phyloP scores from a whole-genome alignment of 768 basidiomycete genomes.

The Mycena polygramma region DNA sequence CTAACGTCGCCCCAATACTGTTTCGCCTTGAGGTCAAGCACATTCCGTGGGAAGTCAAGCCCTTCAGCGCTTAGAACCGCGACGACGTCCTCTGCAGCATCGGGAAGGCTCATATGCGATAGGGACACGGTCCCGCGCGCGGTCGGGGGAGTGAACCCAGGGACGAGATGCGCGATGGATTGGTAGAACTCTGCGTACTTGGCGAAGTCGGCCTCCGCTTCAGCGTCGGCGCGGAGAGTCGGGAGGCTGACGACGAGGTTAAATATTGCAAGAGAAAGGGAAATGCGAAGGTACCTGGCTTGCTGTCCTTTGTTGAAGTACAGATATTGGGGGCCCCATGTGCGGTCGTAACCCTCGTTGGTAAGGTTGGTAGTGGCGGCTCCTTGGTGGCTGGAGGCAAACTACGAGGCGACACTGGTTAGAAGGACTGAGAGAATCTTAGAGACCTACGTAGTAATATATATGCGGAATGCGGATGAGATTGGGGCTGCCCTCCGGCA shows the following conservation, averaged over 20 bases:
- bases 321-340: slow-evolving; percentile 26
- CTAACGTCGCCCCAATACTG: slow-evolving; percentile 29
- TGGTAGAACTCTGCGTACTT: slow-evolving; percentile 26
- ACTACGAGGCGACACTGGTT: not conserved
- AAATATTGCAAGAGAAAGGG: not conserved
- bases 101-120: slow-evolving; percentile 7
- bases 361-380: slow-evolving; percentile 27
- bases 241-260: slow-evolving; percentile 11
- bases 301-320: slow-evolving; percentile 31
- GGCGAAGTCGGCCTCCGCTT: slow-evolving; percentile 13
- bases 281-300: not conserved
- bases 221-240: slow-evolving; percentile 28
- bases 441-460: slow-evolving; percentile 21
- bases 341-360: slow-evolving; percentile 28
- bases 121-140: slow-evolving; percentile 24
- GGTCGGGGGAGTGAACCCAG: slow-evolving; percentile 15
- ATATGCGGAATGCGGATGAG: slow-evolving; percentile 27
- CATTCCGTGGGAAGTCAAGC: slow-evolving; percentile 25
- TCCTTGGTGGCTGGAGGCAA: slow-evolving; percentile 28
- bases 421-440: not conserved
- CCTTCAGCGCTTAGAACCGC: slow-evolving; percentile 25
- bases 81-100: slow-evolving; percentile 9
- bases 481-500: slow-evolving; percentile 23
- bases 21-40: slow-evolving; percentile 22
- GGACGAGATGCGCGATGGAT: slow-evolving; percentile 21